Conservation (phyloP, 139 green algal genomes). For the Chlamydomonas incerta region DNA sequence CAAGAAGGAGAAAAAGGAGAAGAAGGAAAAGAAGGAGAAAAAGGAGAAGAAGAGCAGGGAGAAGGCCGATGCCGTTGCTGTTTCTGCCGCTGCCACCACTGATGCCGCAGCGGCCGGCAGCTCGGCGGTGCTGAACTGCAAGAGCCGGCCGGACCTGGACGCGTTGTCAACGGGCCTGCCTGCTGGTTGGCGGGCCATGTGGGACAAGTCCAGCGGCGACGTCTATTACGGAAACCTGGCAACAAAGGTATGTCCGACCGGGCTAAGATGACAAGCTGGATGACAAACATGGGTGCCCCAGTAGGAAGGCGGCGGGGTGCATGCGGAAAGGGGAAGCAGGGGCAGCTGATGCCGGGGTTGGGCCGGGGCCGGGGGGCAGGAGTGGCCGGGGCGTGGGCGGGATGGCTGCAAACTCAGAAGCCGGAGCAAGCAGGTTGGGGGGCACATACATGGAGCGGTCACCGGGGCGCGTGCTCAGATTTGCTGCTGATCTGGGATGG, state of each 20-base stretch:
- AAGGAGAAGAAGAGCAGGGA: conserved; percentile 29
- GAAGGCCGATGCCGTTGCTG: conserved; percentile 2
- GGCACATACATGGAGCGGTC: no score
- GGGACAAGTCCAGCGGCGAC: conserved; percentile 61
- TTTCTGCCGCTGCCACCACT: background rate
- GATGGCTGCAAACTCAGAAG: no score
- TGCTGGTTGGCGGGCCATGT: conserved; percentile 73
- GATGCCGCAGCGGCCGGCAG: background rate
- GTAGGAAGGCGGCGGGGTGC: no score
- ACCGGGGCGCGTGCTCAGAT: no score
- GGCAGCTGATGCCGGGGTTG: background rate
- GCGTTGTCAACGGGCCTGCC: conserved; percentile 69
- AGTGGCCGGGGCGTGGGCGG: no score
- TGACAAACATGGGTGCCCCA: no score
- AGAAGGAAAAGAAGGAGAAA: conserved; percentile 33
- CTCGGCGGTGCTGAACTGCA: conserved; percentile 46
- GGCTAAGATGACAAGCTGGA: no score
- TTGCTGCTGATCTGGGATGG: no score
- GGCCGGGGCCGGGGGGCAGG: no score
- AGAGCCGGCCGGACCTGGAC: conserved; percentile 69
- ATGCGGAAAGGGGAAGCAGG: no score
- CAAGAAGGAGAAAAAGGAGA: conserved; percentile 8
- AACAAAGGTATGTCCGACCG: conserved; percentile 65
- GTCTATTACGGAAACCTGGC: conserved; percentile 81
- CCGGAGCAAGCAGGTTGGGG: no score